Evolutionary conservation across 2,329 filamentous ascomycete species (phyloP).

Genomic region (Colletotrichum lindemuthianum): DNA sequence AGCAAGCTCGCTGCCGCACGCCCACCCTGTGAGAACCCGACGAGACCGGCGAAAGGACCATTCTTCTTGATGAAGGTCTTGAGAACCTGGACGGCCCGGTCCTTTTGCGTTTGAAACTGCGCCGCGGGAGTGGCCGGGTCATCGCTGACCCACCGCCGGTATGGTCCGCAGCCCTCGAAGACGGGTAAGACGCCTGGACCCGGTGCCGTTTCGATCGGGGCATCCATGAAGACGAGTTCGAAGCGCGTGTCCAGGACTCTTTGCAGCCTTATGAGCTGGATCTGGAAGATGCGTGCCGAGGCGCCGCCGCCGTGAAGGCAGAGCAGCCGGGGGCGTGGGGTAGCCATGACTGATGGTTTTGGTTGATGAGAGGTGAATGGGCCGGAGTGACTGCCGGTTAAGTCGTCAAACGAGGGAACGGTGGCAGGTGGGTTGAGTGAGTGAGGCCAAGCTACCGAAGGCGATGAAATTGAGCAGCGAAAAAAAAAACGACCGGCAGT

Average conservation of each 20-base stretch:
- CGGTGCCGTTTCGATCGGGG: conserved; percentile 20
- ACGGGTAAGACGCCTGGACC: conserved; percentile 30
- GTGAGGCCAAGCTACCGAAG: too few species aligned
- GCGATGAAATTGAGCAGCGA: too few species aligned
- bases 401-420: neutral
- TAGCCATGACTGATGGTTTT: neutral
- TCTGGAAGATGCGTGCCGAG: conserved; percentile 24
- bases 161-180: conserved; percentile 30
- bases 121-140: conserved; percentile 22
- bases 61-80: conserved; percentile 28
- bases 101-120: conserved; percentile 26
- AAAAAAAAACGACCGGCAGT: neutral
- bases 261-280: conserved; percentile 28
- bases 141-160: conserved; percentile 30
- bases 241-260: conserved; percentile 20
- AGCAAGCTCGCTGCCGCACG: conserved; percentile 28
- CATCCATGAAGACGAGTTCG: conserved; percentile 27
- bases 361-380: neutral
- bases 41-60: conserved; percentile 26
- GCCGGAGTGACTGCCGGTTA: neutral
- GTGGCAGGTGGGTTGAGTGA: neutral
- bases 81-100: conserved; percentile 16
- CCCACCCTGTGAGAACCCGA: conserved; percentile 32
- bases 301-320: conserved; percentile 33
- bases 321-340: conserved; percentile 21